These are phyloP conservation scores for Chlamydomonas reinhardtii DNA, from an alignment of 163 green algal genomes.

Conservation along the genomic window DNA sequence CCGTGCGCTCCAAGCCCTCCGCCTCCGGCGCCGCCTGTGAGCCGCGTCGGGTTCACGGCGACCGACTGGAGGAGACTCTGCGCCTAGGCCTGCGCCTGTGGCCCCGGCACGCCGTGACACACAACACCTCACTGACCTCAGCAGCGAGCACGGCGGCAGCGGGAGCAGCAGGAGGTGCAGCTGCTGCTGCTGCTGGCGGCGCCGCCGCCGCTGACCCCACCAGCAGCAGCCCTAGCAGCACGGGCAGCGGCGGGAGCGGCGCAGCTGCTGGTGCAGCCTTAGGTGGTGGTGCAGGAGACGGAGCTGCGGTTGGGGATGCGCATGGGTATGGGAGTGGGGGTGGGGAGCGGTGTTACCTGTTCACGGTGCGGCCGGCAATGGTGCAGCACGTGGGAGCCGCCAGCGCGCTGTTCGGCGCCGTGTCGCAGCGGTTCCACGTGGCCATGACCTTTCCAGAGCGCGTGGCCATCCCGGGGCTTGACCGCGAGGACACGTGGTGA, in stretches of 20 bases:
- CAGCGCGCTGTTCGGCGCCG: slow-evolving; percentile 20
- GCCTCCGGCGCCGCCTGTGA: slow-evolving; percentile 8
- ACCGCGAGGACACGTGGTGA: slow-evolving; percentile 10
- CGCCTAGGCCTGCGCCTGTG: not conserved
- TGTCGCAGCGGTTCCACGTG: slow-evolving; percentile 33
- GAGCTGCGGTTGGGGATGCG: too few relatives aligned
- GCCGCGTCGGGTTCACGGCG: slow-evolving; percentile 16
- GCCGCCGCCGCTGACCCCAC: too few relatives aligned
- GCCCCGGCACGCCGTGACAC: too few relatives aligned
- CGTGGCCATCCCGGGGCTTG: slow-evolving; percentile 15
- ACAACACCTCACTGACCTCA: too few relatives aligned
- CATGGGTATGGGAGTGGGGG: too few relatives aligned
- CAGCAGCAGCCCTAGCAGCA: too few relatives aligned
- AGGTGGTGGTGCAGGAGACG: too few relatives aligned
- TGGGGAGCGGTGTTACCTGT: slow-evolving; percentile 23
- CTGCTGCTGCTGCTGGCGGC: too few relatives aligned
- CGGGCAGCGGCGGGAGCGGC: too few relatives aligned
- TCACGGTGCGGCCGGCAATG: not conserved
- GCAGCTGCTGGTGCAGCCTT: too few relatives aligned
- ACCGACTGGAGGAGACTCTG: not conserved
- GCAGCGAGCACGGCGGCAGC: too few relatives aligned
- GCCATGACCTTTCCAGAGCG: not conserved
- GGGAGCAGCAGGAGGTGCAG: not conserved
- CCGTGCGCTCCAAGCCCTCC: not conserved
- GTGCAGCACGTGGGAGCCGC: slow-evolving; percentile 43